Conservation (phyloP, 768 basidiomycete genomes). For the button mushroom (Agaricus bisporus) region DNA sequence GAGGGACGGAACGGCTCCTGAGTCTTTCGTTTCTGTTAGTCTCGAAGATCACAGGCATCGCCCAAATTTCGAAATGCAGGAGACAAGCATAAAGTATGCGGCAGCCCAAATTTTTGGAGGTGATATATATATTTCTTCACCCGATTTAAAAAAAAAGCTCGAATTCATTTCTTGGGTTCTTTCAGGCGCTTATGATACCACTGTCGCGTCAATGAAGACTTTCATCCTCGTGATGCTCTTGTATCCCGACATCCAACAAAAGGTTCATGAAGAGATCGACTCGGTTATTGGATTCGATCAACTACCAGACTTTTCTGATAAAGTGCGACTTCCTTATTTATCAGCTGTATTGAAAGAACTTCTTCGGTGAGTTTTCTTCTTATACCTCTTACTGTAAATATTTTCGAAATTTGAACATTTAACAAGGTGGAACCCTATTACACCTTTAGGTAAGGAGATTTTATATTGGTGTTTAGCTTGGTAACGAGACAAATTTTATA, state of each 20-base stretch:
- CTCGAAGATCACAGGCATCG: neutral
- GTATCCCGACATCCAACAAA: slow-evolving; percentile 13
- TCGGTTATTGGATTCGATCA: slow-evolving; percentile 12
- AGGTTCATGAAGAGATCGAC: slow-evolving; percentile 21
- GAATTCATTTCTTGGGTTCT: no score
- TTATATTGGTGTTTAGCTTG: no score
- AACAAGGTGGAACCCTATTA: neutral
- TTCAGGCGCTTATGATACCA: neutral
- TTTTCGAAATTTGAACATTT: neutral
- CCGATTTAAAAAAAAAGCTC: neutral
- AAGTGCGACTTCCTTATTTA: slow-evolving; percentile 14
- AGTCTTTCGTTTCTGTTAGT: neutral
- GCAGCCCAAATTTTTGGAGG: neutral
- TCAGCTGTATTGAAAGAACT: slow-evolving; percentile 16
- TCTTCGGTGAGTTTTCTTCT: slow-evolving; percentile 12
- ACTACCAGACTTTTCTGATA: slow-evolving; percentile 19
- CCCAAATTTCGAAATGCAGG: neutral
- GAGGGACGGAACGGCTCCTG: neutral
- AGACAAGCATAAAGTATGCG: neutral
- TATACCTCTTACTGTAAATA: neutral
- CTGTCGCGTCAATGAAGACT: neutral
- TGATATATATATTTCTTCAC: neutral
- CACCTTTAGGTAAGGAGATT: neutral
- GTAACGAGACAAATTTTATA: neutral
- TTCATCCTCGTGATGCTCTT: slow-evolving; percentile 11